Evolutionary conservation across 1,139 yeast species (phyloP), one percentile per base, ranked within the genome.

Genomic region (Sugiyamaella grinbergsii): DNA sequence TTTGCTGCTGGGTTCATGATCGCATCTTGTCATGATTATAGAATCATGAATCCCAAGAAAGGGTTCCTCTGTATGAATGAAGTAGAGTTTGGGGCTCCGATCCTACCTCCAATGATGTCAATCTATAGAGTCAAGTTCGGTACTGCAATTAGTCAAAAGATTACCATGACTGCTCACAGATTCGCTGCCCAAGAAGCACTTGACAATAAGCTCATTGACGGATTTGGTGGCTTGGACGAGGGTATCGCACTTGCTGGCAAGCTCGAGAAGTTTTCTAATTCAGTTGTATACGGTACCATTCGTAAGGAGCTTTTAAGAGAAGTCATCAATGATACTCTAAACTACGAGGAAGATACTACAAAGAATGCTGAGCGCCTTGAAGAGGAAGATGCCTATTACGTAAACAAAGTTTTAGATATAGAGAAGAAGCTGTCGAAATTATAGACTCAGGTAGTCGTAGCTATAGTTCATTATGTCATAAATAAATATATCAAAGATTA

Each of bases 1-100:
- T 71, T 71, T 57, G 74, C 74, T 1, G 74, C 72, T 1, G 74
- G 72, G 1, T 69, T 70, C 51, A 66, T 70, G 64, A 46, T 69
- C 41, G 70, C 72, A 2, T 63, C 67, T 32, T 65, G 69, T 56
- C 71, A 69, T 51, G 74, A 71, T 56, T 71, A 67, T 58, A 50
- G 71, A 8, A 65, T 71, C 39, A 69, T 69, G 73, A 71, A 71
- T 53, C 71, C 71, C 6, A 51, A 55, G 3, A 62, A 57, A 52
- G 74, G 74, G 18, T 71, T 58, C 52, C 52, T 70, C 50, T 71
- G 73, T 56, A 63, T 71, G 67, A 71, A 71, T 55, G 74, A 71
- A 55, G 53, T 71, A 20, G 64, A 62, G 45, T 71, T 71, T 50
- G 73, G 72, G 13, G 70, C 74, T 4, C 69, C 69, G 18, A 57